Base-by-base conservation (phyloP, 257 asterid genomes). In the Nicotiana obtusifolia region DNA sequence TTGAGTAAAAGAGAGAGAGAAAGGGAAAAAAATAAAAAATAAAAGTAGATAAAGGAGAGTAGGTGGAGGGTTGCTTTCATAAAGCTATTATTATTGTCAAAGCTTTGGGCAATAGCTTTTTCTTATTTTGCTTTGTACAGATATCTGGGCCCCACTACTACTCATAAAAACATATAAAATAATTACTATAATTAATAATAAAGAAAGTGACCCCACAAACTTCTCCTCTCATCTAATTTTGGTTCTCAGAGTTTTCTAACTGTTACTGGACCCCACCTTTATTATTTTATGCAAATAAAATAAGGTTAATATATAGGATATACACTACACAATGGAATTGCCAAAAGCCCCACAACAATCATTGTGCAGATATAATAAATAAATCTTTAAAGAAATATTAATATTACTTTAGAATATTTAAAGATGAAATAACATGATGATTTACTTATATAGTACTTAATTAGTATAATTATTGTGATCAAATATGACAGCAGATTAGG, bases 101-200 rank as follows among this genome's bases (percentile, higher is more conserved):
- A 90, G 87, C 88, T 88, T 91, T 89, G 86, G 90, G 88, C 20
- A 89, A 84, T 88, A 84, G 88, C 90, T 89, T 92, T 84, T 88
- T 91, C 37, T 64, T 44, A 62, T 44, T 64, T 80, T 87, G 84
- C 89, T 83, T 87, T 88, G 87, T 81, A 71, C 86, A 83, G 81
- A 77, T 73, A 76, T 49, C 22, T 19, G n/a, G 89, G 83, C 88
- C 83, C 92, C 81, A 87, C 89, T 52, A 3, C 88, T 89, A 88
- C 90, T 87, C 61, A 47, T 64, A 24, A 54, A 7, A 54, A 57
- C 17, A 19, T 17, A 67, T 79, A 65, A 84, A 80, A 85, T 24
- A 49, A 80, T 73, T 16, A 81, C 66, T n/a, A 76, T 26, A 19
- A 79, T 41, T 68, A 37, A 81, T 68, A 22, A 47, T 44, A 28